Evolutionary conservation across 2,329 filamentous ascomycete species (phyloP).

Genomic region (Stenocarpella maydis): DNA sequence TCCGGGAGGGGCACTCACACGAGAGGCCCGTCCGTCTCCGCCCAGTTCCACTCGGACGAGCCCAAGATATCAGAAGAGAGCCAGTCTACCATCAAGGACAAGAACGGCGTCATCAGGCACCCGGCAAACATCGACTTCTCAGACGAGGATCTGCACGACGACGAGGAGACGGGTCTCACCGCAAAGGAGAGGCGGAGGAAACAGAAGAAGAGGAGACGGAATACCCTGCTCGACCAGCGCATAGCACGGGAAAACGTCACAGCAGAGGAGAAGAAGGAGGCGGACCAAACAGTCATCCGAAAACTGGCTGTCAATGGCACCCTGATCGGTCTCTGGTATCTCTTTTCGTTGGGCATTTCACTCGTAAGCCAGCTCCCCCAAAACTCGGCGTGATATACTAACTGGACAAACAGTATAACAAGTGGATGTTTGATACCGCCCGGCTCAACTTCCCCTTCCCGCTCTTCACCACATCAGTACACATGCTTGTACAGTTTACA

Average conservation of each 20-base stretch:
- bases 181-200: conserved; percentile 74
- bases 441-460: conserved; percentile 92
- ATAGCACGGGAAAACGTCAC: conserved; percentile 69
- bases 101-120: conserved; percentile 33
- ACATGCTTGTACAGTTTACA: conserved; percentile 94
- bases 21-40: conserved; percentile 42
- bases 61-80: conserved; percentile 57
- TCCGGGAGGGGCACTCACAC: conserved; percentile 40
- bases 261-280: conserved; percentile 77
- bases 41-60: conserved; percentile 47
- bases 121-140: conserved; percentile 60
- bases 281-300: conserved; percentile 76
- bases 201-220: conserved; percentile 70
- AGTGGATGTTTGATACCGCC: conserved; percentile 96
- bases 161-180: conserved; percentile 90
- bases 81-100: conserved; percentile 36
- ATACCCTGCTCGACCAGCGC: conserved; percentile 74
- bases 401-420: conserved; percentile 78
- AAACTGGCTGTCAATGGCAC: conserved; percentile 76
- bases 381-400: neutral
- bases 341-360: conserved; percentile 93
- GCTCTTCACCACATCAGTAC: conserved; percentile 91
- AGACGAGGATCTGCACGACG: conserved; percentile 79
- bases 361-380: conserved; percentile 65
- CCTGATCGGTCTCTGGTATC: conserved; percentile 87